Conservation (phyloP, 768 basidiomycete genomes). For the Boletus edulis region DNA sequence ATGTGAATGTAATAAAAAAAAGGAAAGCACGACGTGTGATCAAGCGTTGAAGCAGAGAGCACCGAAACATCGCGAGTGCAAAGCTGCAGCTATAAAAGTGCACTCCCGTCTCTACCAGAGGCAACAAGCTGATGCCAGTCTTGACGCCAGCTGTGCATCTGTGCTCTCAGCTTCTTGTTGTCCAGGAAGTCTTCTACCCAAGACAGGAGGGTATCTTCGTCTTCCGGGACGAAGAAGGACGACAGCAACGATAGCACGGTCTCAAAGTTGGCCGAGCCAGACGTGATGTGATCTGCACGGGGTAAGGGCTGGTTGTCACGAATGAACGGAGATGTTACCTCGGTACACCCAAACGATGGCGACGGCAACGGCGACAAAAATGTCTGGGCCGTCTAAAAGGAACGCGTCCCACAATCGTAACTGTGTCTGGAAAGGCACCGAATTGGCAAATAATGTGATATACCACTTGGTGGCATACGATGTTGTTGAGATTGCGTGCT, state of each 20-base stretch:
- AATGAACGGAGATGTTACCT: conserved; percentile 47
- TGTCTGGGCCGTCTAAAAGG: conserved; percentile 84
- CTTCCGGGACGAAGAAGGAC: conserved; percentile 92
- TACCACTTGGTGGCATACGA: conserved; percentile 99
- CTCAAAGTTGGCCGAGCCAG: conserved; percentile 81
- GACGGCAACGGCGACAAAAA: conserved; percentile 81
- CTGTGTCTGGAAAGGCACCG: conserved; percentile 94
- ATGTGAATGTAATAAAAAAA: conserved; percentile 25
- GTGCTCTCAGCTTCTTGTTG: conserved; percentile 64
- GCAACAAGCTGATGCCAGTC: conserved; percentile 77
- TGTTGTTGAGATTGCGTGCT: conserved; percentile 88
- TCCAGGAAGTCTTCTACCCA: conserved; percentile 71
- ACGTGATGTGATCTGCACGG: conserved; percentile 74
- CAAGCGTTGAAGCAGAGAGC: conserved; percentile 1
- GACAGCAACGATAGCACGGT: conserved; percentile 88
- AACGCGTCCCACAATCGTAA: conserved; percentile 94
- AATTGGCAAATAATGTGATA: conserved; percentile 95
- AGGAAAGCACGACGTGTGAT: conserved; percentile 1
- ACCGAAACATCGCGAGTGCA: neutral
- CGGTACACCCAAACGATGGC: conserved; percentile 90
- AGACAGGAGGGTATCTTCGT: conserved; percentile 74
- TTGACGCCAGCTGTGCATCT: conserved; percentile 72
- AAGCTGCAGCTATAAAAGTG: conserved; percentile 46
- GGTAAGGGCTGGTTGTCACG: conserved; percentile 1
- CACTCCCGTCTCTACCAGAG: conserved; percentile 58